Percentiles rank a stretch among this genome's conserved stretches.
These are phyloP conservation scores for Cystobasidium sp. DNA, from an alignment of 1,284 basidiomycete genomes.

Conservation along the genomic window DNA sequence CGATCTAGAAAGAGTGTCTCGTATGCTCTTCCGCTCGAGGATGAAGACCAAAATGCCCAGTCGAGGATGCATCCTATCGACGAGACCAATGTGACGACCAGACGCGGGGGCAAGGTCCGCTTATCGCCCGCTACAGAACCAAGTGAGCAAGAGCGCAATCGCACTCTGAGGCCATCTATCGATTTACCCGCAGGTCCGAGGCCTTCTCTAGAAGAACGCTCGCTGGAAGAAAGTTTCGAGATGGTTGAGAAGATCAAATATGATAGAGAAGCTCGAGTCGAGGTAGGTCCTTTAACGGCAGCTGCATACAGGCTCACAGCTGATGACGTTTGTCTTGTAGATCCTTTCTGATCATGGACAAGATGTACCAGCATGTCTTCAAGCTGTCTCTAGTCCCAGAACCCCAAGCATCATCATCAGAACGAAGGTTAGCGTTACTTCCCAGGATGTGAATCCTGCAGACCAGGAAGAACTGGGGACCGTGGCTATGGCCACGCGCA, in stretches of 20 bases:
- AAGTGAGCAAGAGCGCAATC: conserved; percentile 1
- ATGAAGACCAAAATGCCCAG: neutral
- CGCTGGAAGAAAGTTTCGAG: conserved; percentile 10
- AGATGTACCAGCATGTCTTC: too few species aligned
- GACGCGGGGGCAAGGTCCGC: neutral
- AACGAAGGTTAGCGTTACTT: conserved; percentile 10
- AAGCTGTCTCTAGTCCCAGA: neutral
- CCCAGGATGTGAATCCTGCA: neutral
- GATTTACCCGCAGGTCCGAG: conserved; percentile 1
- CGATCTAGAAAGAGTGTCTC: conserved; percentile 32
- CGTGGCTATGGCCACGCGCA: conserved; percentile 26
- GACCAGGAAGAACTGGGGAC: conserved; percentile 21
- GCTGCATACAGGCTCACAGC: neutral
- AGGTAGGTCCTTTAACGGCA: neutral
- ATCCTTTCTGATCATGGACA: conserved; percentile 3
- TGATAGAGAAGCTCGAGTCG: neutral
- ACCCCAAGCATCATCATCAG: conserved; percentile 37
- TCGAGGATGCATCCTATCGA: neutral
- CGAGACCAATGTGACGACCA: conserved; percentile 11
- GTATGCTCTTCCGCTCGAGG: neutral
- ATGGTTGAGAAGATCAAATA: neutral
- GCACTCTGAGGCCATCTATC: too few species aligned
- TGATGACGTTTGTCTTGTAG: neutral
- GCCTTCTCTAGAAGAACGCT: neutral
- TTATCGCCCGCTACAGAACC: conserved; percentile 30